Conservation (phyloP, 2,329 filamentous ascomycete species). For the Diatrype stigma region DNA sequence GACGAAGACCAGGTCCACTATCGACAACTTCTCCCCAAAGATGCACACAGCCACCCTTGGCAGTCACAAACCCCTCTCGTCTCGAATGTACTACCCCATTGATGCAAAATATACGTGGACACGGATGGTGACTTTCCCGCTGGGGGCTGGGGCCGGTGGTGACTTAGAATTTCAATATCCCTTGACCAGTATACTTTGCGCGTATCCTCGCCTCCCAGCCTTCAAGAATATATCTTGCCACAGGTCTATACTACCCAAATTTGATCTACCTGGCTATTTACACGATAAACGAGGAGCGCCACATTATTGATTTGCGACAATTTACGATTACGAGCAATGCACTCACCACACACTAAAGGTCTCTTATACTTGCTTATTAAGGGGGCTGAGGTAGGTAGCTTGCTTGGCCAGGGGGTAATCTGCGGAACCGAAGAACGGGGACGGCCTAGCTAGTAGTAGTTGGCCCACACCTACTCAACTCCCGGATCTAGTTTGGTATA, state of each 20-base stretch:
- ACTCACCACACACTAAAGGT: too few species aligned
- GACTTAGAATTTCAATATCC: too few species aligned
- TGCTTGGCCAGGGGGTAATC: not conserved
- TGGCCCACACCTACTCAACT: not conserved
- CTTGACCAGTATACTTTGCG: too few species aligned
- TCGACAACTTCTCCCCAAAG: not conserved
- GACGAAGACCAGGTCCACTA: not conserved
- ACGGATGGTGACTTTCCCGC: too few species aligned
- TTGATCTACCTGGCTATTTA: not conserved
- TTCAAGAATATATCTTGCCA: too few species aligned
- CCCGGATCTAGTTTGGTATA: not conserved
- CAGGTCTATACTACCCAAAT: not conserved
- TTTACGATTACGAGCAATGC: too few species aligned
- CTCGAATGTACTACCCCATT: not conserved
- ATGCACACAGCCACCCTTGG: not conserved
- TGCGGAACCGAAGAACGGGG: not conserved
- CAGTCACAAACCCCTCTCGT: not conserved
- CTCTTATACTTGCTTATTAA: too few species aligned
- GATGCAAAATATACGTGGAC: not conserved
- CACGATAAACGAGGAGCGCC: not conserved
- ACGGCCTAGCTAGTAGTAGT: too few species aligned
- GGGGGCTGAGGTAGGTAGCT: too few species aligned
- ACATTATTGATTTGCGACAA: too few species aligned
- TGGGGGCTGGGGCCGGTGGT: too few species aligned
- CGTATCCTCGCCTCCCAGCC: too few species aligned